Evolutionary conservation across 176 grass and related monocot genomes (phyloP), one percentile per base, ranked within the genome.

Genomic region (Aegilops longissima): DNA sequence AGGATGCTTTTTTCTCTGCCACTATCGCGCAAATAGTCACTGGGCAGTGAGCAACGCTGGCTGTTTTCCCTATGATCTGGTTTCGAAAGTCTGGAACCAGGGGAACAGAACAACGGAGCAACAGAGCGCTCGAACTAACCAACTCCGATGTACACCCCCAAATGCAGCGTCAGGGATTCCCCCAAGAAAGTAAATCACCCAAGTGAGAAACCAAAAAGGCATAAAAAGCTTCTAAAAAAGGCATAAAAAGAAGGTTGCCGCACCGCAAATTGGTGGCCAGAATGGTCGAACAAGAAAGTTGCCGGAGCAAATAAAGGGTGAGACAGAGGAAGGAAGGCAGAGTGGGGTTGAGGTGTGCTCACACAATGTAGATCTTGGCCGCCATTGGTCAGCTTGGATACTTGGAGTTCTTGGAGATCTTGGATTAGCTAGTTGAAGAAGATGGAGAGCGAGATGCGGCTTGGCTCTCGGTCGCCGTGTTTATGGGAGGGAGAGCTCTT

Each of bases 331-430:
- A 24, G 9, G 38, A 25, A 61, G 24, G 35, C 14, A 40, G 34
- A 73, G 68, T 52, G 16, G 49, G 14, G 5, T 52, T 52, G 49
- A 52, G 49, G 5, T 52, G 49, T 12, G 10, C 86, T 82, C 63
- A 88, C 86, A 88, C 86, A 31, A 88, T 61, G 80, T 83, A 88
- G 47, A 88, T 83, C 62, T 88, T 88, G 62, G 80, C 20, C 10
- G 62, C 80, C 86, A 88, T 83, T 73, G 70, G 5, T 45, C 4
- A 8, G 16, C 51, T 21, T 7, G 61, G 77, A 63, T 66, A 21
- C 36, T 71, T 62, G 18, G 82, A n/a, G 70, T 45, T 12, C 42
- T 45, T 45, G 11, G 42, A 45, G 42, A 45, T 45, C 36, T 71
- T 62, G 18, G 82, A n/a, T 39, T 45, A 47, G 39, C 40, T 74